These are phyloP conservation scores for Boletus rubroflammeus DNA, from an alignment of 768 basidiomycete genomes.

Conservation along the genomic window DNA sequence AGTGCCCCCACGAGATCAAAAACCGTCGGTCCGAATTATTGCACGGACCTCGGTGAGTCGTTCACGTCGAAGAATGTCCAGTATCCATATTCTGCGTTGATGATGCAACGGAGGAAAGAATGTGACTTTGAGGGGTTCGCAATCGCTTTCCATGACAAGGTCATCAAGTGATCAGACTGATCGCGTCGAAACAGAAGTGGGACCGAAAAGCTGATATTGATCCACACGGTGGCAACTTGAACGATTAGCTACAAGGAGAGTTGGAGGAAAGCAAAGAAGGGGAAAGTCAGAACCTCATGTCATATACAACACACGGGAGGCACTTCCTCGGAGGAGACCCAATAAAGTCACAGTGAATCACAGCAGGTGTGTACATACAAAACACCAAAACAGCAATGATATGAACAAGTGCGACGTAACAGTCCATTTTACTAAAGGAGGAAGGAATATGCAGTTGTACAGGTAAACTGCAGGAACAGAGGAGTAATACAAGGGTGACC, in stretches of 20 bases:
- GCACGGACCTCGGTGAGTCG: constrained; percentile 47
- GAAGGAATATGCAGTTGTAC: neutral
- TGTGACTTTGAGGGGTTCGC: constrained; percentile 42
- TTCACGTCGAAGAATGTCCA: constrained; percentile 59
- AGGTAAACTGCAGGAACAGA: neutral
- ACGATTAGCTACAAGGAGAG: neutral
- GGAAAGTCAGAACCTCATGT: neutral
- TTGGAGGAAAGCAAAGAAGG: neutral
- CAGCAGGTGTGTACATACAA: neutral
- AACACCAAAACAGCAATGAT: constrained; percentile 12
- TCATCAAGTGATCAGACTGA: constrained; percentile 3
- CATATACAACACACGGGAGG: constrained; percentile 7
- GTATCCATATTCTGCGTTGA: constrained; percentile 69
- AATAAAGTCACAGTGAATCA: constrained; percentile 12
- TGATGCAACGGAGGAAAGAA: constrained; percentile 68
- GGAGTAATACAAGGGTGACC: neutral
- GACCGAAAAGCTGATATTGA: neutral
- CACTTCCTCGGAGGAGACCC: constrained; percentile 22
- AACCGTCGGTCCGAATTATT: neutral
- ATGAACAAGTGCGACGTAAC: constrained; percentile 6
- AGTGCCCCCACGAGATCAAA: neutral
- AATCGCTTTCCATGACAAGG: constrained; percentile 17
- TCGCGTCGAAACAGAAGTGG: neutral
- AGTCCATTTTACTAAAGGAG: neutral
- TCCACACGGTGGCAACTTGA: neutral